These are phyloP conservation scores for Pleomassaria siparia DNA, from an alignment of 2,329 filamentous ascomycete genomes.

Conservation along the genomic window DNA sequence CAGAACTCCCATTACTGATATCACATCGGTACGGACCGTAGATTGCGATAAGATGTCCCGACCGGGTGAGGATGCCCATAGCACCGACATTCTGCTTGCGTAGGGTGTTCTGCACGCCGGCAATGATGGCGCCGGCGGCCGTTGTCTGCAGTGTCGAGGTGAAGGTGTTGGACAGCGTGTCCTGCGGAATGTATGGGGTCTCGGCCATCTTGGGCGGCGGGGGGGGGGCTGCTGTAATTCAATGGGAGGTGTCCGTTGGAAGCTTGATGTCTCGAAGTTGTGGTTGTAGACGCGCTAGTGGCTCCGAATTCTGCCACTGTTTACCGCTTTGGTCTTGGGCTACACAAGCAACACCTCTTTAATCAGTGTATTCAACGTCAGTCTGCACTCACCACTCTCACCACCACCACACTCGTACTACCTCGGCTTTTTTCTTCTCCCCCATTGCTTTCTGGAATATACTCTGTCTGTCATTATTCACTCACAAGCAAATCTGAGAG, in stretches of 20 bases:
- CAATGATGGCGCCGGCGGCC: conserved; percentile 68
- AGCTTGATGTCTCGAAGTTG: conserved; percentile 15
- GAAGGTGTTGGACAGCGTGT: conserved; percentile 69
- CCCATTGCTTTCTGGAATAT: background rate
- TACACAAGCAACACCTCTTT: background rate
- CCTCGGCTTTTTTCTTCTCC: background rate
- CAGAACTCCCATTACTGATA: background rate
- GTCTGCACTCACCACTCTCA: background rate
- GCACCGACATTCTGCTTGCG: conserved; percentile 79
- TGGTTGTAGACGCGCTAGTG: background rate
- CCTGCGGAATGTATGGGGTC: conserved; percentile 66
- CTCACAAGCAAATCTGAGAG: background rate
- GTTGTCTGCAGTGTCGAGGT: conserved; percentile 67
- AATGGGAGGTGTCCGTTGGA: background rate
- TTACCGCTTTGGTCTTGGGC: too few relatives aligned
- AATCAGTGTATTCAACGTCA: too few relatives aligned
- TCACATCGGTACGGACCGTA: conserved; percentile 56
- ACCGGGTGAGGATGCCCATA: conserved; percentile 77
- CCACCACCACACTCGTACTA: background rate
- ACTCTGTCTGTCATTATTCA: background rate
- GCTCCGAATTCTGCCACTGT: conserved; percentile 6
- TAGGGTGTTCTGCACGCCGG: conserved; percentile 84
- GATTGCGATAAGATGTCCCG: conserved; percentile 70
- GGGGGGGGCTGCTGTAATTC: conserved; percentile 16
- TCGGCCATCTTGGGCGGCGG: conserved; percentile 39